Evolutionary conservation across 768 basidiomycete species (phyloP).

Genomic region (Fomitopsis pulvina): DNA sequence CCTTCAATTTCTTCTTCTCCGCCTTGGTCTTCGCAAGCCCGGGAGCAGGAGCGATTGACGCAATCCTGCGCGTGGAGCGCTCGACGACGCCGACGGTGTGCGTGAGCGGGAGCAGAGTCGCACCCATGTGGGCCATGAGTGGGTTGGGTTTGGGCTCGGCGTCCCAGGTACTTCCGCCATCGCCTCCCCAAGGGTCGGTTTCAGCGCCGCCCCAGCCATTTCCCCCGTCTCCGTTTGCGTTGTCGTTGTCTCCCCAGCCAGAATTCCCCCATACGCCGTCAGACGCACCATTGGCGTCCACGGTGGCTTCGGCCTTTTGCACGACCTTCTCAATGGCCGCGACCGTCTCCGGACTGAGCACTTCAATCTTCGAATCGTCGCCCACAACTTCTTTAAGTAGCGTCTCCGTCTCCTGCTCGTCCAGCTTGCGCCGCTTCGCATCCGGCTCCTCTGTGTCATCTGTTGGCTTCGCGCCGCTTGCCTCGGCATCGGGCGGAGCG

Average conservation of each 20-base stretch:
- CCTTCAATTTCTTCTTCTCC: constrained; percentile 8
- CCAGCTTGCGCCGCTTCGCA: constrained; percentile 19
- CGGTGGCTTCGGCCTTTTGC: constrained; percentile 9
- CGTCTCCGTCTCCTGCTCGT: constrained; percentile 6
- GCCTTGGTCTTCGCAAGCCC: constrained; percentile 6
- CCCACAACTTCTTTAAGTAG: constrained; percentile 9
- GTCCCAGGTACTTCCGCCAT: constrained; percentile 8
- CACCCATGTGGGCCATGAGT: constrained; percentile 45
- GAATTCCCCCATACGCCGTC: constrained; percentile 1
- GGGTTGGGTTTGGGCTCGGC: constrained; percentile 12
- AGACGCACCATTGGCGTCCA: constrained; percentile 12
- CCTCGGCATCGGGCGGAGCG: background rate
- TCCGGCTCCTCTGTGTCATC: constrained; percentile 19
- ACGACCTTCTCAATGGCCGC: constrained; percentile 8
- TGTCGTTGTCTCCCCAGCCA: constrained; percentile 1
- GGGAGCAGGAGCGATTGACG: constrained; percentile 30
- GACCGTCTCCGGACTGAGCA: constrained; percentile 10
- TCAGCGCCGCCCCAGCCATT: constrained; percentile 13
- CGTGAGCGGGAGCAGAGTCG: constrained; percentile 49
- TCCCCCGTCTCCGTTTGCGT: constrained; percentile 1
- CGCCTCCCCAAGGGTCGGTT: constrained; percentile 5
- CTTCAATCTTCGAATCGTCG: constrained; percentile 4
- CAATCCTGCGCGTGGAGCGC: constrained; percentile 53
- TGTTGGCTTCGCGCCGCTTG: constrained; percentile 14
- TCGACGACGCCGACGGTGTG: constrained; percentile 64